A percentile compares a stretch with the other conserved stretches of the same genome.
Evolutionary conservation across 306 rosid genomes (phyloP).

Genomic region (Lathyrus sativus): DNA sequence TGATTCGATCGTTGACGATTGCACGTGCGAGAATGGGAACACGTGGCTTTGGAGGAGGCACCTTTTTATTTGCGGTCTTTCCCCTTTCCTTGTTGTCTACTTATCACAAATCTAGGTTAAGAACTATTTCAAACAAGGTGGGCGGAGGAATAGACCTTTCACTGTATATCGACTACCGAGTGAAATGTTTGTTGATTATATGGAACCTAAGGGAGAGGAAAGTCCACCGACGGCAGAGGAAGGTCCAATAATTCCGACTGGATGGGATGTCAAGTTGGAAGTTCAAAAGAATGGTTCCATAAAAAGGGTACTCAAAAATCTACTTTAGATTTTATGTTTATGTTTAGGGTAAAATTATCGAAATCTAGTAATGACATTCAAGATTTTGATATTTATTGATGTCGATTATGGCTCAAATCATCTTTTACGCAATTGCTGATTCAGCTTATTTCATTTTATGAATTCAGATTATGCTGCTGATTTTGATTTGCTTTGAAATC

Average conservation of each 20-base stretch:
- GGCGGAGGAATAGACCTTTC: slow-evolving; percentile 9
- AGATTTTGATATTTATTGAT: no score
- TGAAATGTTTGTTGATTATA: not conserved
- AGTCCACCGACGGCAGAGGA: not conserved
- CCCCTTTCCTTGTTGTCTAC: not conserved
- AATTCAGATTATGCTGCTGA: no score
- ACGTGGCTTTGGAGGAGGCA: slow-evolving; percentile 8
- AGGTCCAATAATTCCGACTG: slow-evolving; percentile 17
- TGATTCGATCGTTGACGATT: not conserved
- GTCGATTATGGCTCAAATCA: no score
- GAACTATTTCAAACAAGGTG: slow-evolving; percentile 14
- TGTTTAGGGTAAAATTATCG: not conserved
- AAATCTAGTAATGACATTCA: not conserved
- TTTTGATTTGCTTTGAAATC: no score
- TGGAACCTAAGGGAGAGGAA: not conserved
- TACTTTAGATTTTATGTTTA: slow-evolving; percentile 21
- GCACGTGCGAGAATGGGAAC: slow-evolving; percentile 30
- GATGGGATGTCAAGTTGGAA: slow-evolving; percentile 11
- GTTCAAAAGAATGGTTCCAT: slow-evolving; percentile 4
- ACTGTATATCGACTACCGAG: not conserved
- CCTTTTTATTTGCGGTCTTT: slow-evolving; percentile 1
- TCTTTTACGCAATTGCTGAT: no score
- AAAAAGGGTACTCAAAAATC: slow-evolving; percentile 1
- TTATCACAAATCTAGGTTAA: not conserved
- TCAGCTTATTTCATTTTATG: no score